Evolutionary conservation across 805 yeast genomes (phyloP), one percentile per base, ranked within the genome.

Genomic region (Yamadazyma endophytica): DNA sequence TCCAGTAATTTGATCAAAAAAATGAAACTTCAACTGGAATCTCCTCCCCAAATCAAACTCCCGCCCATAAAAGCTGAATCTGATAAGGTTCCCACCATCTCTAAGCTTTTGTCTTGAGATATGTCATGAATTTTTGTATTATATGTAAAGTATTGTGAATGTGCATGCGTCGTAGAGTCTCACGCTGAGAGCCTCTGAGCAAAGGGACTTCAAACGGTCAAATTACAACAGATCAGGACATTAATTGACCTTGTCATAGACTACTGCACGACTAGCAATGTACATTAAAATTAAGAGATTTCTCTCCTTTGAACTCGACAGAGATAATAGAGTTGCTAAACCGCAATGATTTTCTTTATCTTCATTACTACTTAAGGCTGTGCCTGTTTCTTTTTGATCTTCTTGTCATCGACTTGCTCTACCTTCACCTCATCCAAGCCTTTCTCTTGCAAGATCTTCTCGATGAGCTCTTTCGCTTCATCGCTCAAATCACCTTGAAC

Each of bases 401-500:
- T 82, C 60, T 82, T 82, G 41, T 85, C 95, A 44, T 82, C 92
- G 13, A 83, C 72, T 46, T 79, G 83, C 58, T 88, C 96, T n/a
- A 89, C 90, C 60, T 87, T 87, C 40, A 89, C 83, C 39, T 82
- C 86, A 29, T 76, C 70, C 43, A 90, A 61, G 0, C 95, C 96
- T 60, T 86, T 82, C 46, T 86, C 92, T 44, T 79, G 77, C 45
- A 89, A 67, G 44, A 87, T 61, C 27, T 73, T 74, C 29, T 70
- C 75, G 40, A 89, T 75, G 46, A 82, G 83, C 5, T 64, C 82
- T 52, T 84, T 94, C 17, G 88, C 92, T 49, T 82, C 95, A 43
- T 88, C 96, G 35, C 88, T 82, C 26, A 89, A 92, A 58, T 90
- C 97, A 49, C 97, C 97, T 64, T 89, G 97, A 37, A 89, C 82